Conservation (phyloP, 306 rosid genomes). For the Mimosa bimucronata region DNA sequence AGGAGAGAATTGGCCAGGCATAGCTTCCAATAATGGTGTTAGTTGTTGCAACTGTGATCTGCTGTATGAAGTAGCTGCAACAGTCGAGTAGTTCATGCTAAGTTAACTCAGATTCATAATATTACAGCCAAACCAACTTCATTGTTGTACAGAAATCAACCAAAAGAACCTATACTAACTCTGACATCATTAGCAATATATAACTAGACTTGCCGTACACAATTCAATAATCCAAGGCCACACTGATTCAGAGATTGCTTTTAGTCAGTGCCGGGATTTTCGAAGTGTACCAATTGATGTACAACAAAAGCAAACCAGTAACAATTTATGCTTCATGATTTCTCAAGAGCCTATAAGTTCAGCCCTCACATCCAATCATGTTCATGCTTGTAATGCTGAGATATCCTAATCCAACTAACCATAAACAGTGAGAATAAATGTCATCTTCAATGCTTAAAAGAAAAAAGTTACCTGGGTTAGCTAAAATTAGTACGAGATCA, state of each 20-base stretch:
- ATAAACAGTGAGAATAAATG: conserved; percentile 16
- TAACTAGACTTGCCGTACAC: conserved; percentile 16
- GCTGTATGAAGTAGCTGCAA: conserved; percentile 76
- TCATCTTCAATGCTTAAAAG: neutral
- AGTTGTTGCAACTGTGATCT: conserved; percentile 64
- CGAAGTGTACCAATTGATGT: conserved; percentile 5
- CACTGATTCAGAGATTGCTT: conserved; percentile 3
- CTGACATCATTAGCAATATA: neutral
- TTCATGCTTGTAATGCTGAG: conserved; percentile 2
- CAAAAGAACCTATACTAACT: conserved; percentile 13
- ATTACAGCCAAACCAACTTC: conserved; percentile 32
- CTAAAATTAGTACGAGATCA: conserved; percentile 83
- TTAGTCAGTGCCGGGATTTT: conserved; percentile 11
- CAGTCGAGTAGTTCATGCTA: conserved; percentile 13
- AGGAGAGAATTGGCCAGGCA: conserved; percentile 56
- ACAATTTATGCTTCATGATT: neutral
- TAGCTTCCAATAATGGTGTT: conserved; percentile 60
- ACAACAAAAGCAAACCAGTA: conserved; percentile 21
- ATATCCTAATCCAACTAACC: conserved; percentile 2
- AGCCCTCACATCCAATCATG: conserved; percentile 14
- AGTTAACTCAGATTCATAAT: conserved; percentile 23
- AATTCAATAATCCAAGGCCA: conserved; percentile 25
- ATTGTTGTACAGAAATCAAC: neutral
- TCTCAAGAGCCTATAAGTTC: conserved; percentile 12
- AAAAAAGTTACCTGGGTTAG: conserved; percentile 71